Conservation (phyloP, 805 yeast genomes). For the Cyberlindnera veronae region DNA sequence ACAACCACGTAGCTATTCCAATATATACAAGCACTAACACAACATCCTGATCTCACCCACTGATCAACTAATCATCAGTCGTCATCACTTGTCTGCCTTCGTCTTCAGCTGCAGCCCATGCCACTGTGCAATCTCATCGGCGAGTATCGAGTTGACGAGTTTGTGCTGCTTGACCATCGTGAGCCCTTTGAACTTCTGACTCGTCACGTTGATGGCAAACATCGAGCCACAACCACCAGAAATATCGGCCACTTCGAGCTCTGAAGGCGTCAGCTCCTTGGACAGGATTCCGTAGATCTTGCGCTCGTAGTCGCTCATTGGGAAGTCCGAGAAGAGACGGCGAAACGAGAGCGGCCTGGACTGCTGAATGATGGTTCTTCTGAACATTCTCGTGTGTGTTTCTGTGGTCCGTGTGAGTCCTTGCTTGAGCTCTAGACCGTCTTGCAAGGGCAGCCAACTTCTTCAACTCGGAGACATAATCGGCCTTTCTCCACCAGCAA, state of each 20-base stretch:
- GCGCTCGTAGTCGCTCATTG: conserved; percentile 49
- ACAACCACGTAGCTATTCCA: too few relatives aligned
- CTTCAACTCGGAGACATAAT: too few relatives aligned
- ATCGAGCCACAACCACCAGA: conserved; percentile 98
- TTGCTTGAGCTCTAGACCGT: too few relatives aligned
- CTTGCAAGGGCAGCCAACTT: too few relatives aligned
- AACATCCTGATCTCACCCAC: too few relatives aligned
- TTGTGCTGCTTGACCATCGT: conserved; percentile 90
- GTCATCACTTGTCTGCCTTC: conserved; percentile 37
- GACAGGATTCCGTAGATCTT: conserved; percentile 56
- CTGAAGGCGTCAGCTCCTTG: conserved; percentile 55
- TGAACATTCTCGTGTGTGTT: conserved; percentile 7
- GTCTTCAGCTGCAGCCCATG: conserved; percentile 91
- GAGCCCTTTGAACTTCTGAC: conserved; percentile 71
- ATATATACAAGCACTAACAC: too few relatives aligned
- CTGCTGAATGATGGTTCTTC: conserved; percentile 1
- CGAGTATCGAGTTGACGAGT: conserved; percentile 73
- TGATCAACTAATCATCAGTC: too few relatives aligned
- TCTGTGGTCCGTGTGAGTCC: too few relatives aligned
- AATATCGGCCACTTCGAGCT: conserved; percentile 70
- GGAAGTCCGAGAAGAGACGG: conserved; percentile 8
- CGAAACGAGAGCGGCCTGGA: conserved; percentile 3
- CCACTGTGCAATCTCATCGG: conserved; percentile 88
- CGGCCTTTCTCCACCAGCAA: too few relatives aligned
- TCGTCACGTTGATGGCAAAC: conserved; percentile 83